Conservation (phyloP, 371 early-diverging fungal species). For the Gilbertella persicaria region DNA sequence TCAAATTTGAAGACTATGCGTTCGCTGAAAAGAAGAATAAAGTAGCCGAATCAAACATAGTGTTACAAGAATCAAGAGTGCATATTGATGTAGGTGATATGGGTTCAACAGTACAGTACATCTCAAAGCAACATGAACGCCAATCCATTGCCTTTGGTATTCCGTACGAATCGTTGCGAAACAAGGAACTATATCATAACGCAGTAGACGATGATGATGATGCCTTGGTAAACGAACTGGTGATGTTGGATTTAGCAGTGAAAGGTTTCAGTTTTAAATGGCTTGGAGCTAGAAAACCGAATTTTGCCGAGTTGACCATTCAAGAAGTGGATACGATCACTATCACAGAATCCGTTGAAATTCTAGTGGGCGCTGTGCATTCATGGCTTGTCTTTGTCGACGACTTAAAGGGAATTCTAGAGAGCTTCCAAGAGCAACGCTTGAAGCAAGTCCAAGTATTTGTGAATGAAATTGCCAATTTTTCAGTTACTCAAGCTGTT, state of each 20-base stretch:
- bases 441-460: constrained; percentile 64
- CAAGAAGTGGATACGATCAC: constrained; percentile 55
- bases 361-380: constrained; percentile 70
- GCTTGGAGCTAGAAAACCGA: constrained; percentile 53
- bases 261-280: constrained; percentile 57
- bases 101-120: constrained; percentile 60
- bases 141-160: constrained; percentile 62
- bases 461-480: constrained; percentile 60
- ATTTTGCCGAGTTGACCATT: constrained; percentile 52
- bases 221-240: constrained; percentile 55
- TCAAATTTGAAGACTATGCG: constrained; percentile 63
- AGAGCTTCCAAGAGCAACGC: constrained; percentile 54
- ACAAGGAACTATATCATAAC: constrained; percentile 13
- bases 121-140: constrained; percentile 34
- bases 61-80: constrained; percentile 60
- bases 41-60: constrained; percentile 54
- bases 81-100: constrained; percentile 56
- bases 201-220: constrained; percentile 22
- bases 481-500: constrained; percentile 48
- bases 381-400: constrained; percentile 76
- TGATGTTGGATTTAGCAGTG: constrained; percentile 63
- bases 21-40: constrained; percentile 55
- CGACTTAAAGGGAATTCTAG: constrained; percentile 59
- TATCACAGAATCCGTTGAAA: constrained; percentile 75
- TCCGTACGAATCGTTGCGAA: constrained; percentile 51